Evolutionary conservation across 2,329 filamentous ascomycete species (phyloP).

Genomic region (Colletotrichum viniferum): DNA sequence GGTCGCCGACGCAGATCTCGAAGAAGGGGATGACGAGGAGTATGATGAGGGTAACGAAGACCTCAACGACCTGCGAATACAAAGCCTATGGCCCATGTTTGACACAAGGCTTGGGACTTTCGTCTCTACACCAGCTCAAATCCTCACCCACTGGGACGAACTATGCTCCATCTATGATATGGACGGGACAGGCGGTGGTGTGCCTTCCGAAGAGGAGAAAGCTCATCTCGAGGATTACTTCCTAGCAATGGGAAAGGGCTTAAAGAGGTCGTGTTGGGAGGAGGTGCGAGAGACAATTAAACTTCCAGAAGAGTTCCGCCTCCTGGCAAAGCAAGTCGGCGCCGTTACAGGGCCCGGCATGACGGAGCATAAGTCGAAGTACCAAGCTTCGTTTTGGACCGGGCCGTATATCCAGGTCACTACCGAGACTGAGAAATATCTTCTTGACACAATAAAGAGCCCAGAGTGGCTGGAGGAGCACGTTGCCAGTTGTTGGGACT

Average conservation of each 20-base stretch:
- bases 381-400: background rate
- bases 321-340: background rate
- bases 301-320: background rate
- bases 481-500: background rate
- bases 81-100: background rate
- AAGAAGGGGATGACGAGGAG: background rate
- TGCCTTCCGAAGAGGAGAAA: background rate
- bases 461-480: background rate
- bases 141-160: background rate
- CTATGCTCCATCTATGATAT: background rate
- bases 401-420: background rate
- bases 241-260: background rate
- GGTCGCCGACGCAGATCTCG: background rate
- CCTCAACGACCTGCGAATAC: background rate
- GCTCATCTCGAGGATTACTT: background rate
- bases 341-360: background rate
- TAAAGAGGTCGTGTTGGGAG: background rate
- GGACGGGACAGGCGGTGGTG: background rate
- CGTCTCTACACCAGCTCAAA: background rate
- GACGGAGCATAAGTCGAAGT: background rate
- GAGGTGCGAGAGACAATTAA: background rate
- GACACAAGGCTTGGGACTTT: background rate
- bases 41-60: background rate
- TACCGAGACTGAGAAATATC: background rate
- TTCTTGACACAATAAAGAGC: background rate